phyloP scores from a whole-genome alignment of 768 basidiomycete genomes.

The Boletus rufocinnamomeus region DNA sequence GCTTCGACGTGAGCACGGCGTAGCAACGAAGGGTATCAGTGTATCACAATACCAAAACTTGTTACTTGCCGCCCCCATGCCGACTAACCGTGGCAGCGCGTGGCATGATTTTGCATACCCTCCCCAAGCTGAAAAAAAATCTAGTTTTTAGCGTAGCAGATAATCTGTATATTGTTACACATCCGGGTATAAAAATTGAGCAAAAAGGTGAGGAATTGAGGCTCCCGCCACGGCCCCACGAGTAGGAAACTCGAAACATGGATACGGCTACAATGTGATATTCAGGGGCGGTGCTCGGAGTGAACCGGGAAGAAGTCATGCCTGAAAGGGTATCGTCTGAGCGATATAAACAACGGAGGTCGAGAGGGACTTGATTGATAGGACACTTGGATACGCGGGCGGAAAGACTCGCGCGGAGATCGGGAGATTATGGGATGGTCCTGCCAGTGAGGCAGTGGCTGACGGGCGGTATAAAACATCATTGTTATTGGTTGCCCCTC shows the following conservation, averaged over 20 bases:
- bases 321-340: neutral
- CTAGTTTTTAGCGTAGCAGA: too few species aligned
- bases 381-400: constrained; percentile 3
- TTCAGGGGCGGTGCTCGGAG: constrained; percentile 15
- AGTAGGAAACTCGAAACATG: neutral
- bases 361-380: neutral
- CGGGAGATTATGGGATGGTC: constrained; percentile 37
- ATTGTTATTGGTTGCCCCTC: constrained; percentile 8
- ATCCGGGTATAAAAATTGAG: too few species aligned
- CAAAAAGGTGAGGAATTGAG: too few species aligned
- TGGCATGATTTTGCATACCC: too few species aligned
- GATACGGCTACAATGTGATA: constrained; percentile 2
- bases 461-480: constrained; percentile 30
- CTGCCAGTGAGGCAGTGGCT: constrained; percentile 21
- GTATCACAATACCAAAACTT: too few species aligned
- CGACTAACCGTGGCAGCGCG: too few species aligned
- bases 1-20: too few species aligned
- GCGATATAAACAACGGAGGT: neutral
- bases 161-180: too few species aligned
- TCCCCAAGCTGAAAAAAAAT: too few species aligned
- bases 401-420: constrained; percentile 26
- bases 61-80: too few species aligned
- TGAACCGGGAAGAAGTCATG: constrained; percentile 15
- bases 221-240: too few species aligned
- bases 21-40: too few species aligned